phyloP scores from a whole-genome alignment of 2,329 filamentous ascomycete species.

The Aspergillus intermedius region DNA sequence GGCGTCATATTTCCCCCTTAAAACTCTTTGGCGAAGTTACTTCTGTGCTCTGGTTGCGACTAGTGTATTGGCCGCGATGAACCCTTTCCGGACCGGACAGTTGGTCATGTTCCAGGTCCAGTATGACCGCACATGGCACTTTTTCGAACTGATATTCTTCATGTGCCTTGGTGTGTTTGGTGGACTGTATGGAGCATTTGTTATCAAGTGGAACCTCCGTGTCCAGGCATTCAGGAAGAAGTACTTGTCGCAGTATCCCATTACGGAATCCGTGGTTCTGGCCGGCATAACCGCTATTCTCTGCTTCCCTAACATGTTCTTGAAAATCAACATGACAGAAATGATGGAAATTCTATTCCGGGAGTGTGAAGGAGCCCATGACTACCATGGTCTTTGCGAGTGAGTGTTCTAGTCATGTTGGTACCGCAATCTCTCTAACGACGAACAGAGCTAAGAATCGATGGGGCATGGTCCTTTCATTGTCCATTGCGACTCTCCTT shows the following conservation, averaged over 20 bases:
- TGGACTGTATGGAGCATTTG: slow-evolving; percentile 88
- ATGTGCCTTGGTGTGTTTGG: slow-evolving; percentile 87
- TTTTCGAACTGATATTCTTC: slow-evolving; percentile 92
- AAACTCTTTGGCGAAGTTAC: slow-evolving; percentile 96
- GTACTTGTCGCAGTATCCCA: slow-evolving; percentile 74
- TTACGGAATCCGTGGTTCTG: slow-evolving; percentile 78
- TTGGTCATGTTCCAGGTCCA: slow-evolving; percentile 98
- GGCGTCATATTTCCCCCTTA: slow-evolving; percentile 91
- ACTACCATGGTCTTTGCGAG: slow-evolving; percentile 87
- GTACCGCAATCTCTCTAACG: slow-evolving; percentile 11
- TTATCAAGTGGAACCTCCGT: slow-evolving; percentile 95
- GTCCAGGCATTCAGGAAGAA: slow-evolving; percentile 91
- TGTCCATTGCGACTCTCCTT: slow-evolving; percentile 72
- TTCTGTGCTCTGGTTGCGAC: slow-evolving; percentile 96
- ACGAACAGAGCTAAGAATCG: slow-evolving; percentile 54
- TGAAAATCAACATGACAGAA: slow-evolving; percentile 97
- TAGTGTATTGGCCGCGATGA: slow-evolving; percentile 88
- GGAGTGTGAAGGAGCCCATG: slow-evolving; percentile 82
- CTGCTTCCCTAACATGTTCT: slow-evolving; percentile 94
- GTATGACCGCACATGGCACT: slow-evolving; percentile 96
- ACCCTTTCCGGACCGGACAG: slow-evolving; percentile 93
- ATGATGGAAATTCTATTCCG: slow-evolving; percentile 97
- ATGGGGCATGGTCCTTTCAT: slow-evolving; percentile 69
- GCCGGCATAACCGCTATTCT: slow-evolving; percentile 79
- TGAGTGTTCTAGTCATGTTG: slow-evolving; percentile 29